Percentiles rank a stretch among this genome's conserved stretches.
These are phyloP conservation scores for Hansenula sp. DNA, from an alignment of 1,139 yeast species.

Conservation along the genomic window DNA sequence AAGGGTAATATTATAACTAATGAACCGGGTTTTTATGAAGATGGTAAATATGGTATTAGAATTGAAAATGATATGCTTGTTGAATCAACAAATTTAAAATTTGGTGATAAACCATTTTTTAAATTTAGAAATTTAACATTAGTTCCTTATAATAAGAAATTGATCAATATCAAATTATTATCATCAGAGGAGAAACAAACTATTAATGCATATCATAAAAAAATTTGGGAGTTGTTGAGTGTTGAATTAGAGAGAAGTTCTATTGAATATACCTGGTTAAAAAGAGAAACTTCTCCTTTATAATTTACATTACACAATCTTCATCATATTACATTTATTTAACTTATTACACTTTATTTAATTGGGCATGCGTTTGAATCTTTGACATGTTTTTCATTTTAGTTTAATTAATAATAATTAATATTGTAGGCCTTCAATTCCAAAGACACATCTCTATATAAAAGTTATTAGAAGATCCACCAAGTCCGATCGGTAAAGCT, in stretches of 20 bases:
- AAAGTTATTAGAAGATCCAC: too few species aligned
- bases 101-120: slow-evolving; percentile 56
- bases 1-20: slow-evolving; percentile 80
- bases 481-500: neutral
- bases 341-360: too few species aligned
- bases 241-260: slow-evolving; percentile 46
- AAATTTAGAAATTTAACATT: slow-evolving; percentile 82
- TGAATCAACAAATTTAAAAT: slow-evolving; percentile 32
- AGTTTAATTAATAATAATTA: too few species aligned
- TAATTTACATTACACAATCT: too few species aligned
- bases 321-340: too few species aligned
- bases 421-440: too few species aligned
- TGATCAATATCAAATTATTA: slow-evolving; percentile 59
- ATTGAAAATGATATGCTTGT: slow-evolving; percentile 78
- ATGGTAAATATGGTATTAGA: slow-evolving; percentile 89
- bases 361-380: neutral
- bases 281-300: slow-evolving; percentile 52
- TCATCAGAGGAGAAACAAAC: slow-evolving; percentile 58
- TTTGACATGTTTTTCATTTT: too few species aligned
- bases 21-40: slow-evolving; percentile 96
- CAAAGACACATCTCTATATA: too few species aligned
- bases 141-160: slow-evolving; percentile 80
- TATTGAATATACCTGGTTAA: slow-evolving; percentile 66
- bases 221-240: slow-evolving; percentile 55
- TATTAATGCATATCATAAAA: slow-evolving; percentile 66